Conservation (phyloP, 2,329 filamentous ascomycete species). For the Paecilomyces sp. region DNA sequence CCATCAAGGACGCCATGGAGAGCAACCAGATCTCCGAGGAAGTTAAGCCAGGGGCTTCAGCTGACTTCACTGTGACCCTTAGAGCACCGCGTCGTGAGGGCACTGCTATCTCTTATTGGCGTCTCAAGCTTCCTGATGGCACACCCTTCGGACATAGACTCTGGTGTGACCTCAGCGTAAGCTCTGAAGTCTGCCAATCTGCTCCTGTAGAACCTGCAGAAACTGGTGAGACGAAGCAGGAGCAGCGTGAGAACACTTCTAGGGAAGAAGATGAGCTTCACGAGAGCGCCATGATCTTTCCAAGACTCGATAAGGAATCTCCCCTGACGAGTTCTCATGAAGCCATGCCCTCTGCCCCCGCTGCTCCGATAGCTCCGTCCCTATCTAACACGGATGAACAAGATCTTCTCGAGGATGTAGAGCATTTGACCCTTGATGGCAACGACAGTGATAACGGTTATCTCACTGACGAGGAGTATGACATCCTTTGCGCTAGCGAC, state of each 20-base stretch:
- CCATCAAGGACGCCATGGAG: conserved; percentile 72
- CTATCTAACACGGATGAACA: conserved; percentile 44
- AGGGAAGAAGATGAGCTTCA: conserved; percentile 28
- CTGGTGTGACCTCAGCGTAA: conserved; percentile 85
- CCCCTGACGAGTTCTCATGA: conserved; percentile 73
- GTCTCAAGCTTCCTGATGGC: conserved; percentile 73
- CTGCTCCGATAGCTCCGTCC: conserved; percentile 25
- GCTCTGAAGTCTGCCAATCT: conserved; percentile 13
- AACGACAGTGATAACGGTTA: conserved; percentile 59
- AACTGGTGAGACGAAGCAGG: conserved; percentile 3
- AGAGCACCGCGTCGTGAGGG: conserved; percentile 71
- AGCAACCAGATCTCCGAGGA: conserved; percentile 67
- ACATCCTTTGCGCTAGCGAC: conserved; percentile 90
- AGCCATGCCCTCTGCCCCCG: conserved; percentile 22
- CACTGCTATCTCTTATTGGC: conserved; percentile 92
- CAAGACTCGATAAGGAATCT: conserved; percentile 90
- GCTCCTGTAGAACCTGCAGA: conserved; percentile 6
- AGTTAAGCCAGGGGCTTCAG: conserved; percentile 66
- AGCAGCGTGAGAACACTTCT: conserved; percentile 25
- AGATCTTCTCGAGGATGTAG: conserved; percentile 47
- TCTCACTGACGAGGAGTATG: conserved; percentile 96
- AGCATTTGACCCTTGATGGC: conserved; percentile 48
- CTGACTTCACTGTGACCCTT: conserved; percentile 75
- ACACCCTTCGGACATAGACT: conserved; percentile 83
- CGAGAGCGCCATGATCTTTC: conserved; percentile 85